A percentile compares a stretch with the other conserved stretches of the same genome.
These are phyloP conservation scores for Termitomyces sp. DNA, from an alignment of 768 basidiomycete species.

Conservation along the genomic window DNA sequence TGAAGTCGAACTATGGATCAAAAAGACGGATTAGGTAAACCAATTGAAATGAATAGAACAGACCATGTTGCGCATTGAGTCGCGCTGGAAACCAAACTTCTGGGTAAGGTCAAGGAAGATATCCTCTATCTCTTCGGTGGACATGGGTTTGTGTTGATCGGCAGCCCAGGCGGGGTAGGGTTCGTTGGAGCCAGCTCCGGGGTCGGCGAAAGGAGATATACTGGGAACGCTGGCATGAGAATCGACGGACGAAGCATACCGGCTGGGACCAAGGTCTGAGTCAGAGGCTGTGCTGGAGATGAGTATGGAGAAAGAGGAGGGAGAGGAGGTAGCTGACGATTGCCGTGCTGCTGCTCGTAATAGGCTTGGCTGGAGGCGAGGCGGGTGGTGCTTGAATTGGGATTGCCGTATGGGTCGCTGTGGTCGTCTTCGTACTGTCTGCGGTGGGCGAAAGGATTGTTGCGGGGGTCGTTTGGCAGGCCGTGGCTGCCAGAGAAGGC, in stretches of 20 bases:
- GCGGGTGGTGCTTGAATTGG: constrained; percentile 49
- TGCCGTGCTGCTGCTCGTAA: constrained; percentile 28
- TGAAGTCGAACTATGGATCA: constrained; percentile 77
- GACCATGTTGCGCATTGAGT: constrained; percentile 94
- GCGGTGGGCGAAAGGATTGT: constrained; percentile 25
- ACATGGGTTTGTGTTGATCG: constrained; percentile 91
- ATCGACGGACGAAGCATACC: constrained; percentile 52
- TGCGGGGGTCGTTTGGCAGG: constrained; percentile 18
- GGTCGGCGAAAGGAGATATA: constrained; percentile 55
- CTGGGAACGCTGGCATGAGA: constrained; percentile 56
- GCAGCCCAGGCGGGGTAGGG: constrained; percentile 95
- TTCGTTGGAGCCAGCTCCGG: constrained; percentile 44
- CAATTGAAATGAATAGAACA: not conserved
- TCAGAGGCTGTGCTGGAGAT: constrained; percentile 21
- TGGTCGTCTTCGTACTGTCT: constrained; percentile 40
- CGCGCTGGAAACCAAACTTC: constrained; percentile 98
- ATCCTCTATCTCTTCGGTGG: constrained; percentile 97
- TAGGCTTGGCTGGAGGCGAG: constrained; percentile 41
- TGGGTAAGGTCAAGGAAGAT: constrained; percentile 97
- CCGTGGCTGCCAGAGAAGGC: constrained; percentile 18
- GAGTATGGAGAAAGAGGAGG: constrained; percentile 1
- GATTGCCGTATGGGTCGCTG: constrained; percentile 45
- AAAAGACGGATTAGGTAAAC: constrained; percentile 9
- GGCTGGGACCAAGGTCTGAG: constrained; percentile 30
- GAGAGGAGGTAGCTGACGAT: constrained; percentile 14